Evolutionary conservation across 176 grass and related monocot species (phyloP), one percentile per base, ranked within the genome.

Genomic region (Oryza australiensis): DNA sequence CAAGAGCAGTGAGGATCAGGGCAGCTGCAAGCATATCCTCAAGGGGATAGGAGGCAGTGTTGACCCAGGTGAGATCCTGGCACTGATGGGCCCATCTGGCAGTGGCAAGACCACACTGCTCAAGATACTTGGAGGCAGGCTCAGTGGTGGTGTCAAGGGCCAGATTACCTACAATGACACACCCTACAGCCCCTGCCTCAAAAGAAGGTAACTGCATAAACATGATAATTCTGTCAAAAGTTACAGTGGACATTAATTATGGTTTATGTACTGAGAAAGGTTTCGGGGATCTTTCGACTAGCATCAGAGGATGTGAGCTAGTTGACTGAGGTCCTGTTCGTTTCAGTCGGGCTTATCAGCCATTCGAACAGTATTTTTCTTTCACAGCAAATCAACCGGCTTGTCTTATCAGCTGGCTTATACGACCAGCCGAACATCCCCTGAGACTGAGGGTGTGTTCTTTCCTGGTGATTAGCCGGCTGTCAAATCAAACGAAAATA

Each of bases 31-130:
- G 92, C 88, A 92, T 46, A 97, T 94, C 70, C 87, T 97, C 12
- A 97, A 94, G 74, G 92, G 92, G 74, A 87, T 97, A 42, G 80
- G 88, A 9, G 94, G 94, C 64, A 97, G 85, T 64, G 92, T 97
- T 12, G 86, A 91, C 20, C 88, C 94, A 41, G 94, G 92, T 55
- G 87, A 97, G 83, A 92, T 97, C 83, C 77, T 97, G 51, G 94
- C 94, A 12, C 80, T 97, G 45, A 94, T 97, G 94, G 94, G 94
- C 23, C 94, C 94, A 11, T 94, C 94, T 38, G 92, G 94, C 68
- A 97, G 94, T n/a, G 94, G 92, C 67, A 97, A 97, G 87, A 97
- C 92, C 74, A 97, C 94, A 70, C 57, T 94, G 81, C 83, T 97
- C 42, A 94, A 97, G 87, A 86, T 92, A 81, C 87, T 97, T 12